Base-by-base conservation (phyloP, 768 basidiomycete species). In the Paxillus rubicundulus region DNA sequence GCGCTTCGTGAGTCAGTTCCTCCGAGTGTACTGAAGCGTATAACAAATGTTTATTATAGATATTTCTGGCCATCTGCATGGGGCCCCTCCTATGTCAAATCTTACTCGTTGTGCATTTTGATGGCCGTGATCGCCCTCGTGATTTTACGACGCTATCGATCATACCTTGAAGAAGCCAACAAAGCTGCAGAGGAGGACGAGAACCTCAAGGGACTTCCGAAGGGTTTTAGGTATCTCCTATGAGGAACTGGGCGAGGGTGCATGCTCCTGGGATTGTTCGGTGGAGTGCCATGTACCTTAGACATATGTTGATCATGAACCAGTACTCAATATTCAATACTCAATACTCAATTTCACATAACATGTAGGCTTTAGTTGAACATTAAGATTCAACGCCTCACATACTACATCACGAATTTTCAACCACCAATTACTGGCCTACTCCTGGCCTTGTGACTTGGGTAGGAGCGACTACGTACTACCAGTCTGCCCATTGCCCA, bases 91-190 rank as follows among this genome's bases (percentile, higher is more conserved):
- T 91, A 91, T 66, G 68, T 67, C 13, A 73, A 78, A 32, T 86
- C 86, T 2, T 92, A 84, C 68, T 78, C 75, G 14, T 84, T 93
- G 52, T 87, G 84, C 69, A 83, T 86, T 34, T 70, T 80, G 41
- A 77, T 78, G 57, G 80, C 74, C 54, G 76, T 75, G 4, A 49
- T 76, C 27, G 67, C 75, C 4, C 79, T 82, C 21, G 59, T 76
- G 28, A 73, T 84, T 66, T 77, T 76, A 54, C 70, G 74, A 53
- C 52, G 65, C 13, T 78, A 82, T 63, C 69, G 78, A 45, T 55
- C 59, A 21, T 68, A 79, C 48, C 68, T 82, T 39, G 61, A 59
- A 21, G 55, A 55, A 24, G 54, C 77, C 40, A 82, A 81, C 58
- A 54, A 54, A 49, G 58, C 66, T 47, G 59, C 69, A 28, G 74